Evolutionary conservation across 164 flowering plant species (phyloP).

Genomic region (Tetracentron sinense): DNA sequence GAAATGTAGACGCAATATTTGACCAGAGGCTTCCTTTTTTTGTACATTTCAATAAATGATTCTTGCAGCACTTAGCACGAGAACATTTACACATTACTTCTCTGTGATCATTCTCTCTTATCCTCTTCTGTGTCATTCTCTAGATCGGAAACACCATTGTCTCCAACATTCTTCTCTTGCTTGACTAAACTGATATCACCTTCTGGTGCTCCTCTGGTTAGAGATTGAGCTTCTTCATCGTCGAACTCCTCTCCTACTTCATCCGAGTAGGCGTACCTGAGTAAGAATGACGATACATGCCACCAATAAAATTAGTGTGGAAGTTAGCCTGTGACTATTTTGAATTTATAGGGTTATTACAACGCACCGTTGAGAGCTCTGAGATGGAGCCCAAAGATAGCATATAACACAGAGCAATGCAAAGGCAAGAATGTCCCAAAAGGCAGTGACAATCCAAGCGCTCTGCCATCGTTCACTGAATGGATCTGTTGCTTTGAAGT

Average conservation of each 20-base stretch:
- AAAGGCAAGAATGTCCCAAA: constrained; percentile 86
- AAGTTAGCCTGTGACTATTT: neutral
- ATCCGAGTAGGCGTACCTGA: constrained; percentile 79
- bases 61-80: neutral
- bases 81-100: neutral
- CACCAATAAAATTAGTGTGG: neutral
- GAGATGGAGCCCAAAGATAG: constrained; percentile 97
- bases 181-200: constrained; percentile 67
- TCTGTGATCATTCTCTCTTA: constrained; percentile 43
- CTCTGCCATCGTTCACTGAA: constrained; percentile 92
- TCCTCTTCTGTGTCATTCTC: constrained; percentile 52
- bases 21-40: neutral
- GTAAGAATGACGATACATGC: neutral
- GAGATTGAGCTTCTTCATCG: constrained; percentile 66
- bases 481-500: constrained; percentile 94
- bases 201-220: constrained; percentile 44
- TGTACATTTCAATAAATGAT: neutral
- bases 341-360: neutral
- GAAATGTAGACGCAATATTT: too few species aligned
- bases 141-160: constrained; percentile 14
- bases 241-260: constrained; percentile 54
- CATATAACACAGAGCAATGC: constrained; percentile 78
- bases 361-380: constrained; percentile 71
- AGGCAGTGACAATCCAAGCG: constrained; percentile 94
- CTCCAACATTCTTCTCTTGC: constrained; percentile 31